Percentiles rank a stretch among this genome's conserved stretches.
Evolutionary conservation across 2,329 filamentous ascomycete genomes (phyloP).

Genomic region (Dactylellina cionopaga): DNA sequence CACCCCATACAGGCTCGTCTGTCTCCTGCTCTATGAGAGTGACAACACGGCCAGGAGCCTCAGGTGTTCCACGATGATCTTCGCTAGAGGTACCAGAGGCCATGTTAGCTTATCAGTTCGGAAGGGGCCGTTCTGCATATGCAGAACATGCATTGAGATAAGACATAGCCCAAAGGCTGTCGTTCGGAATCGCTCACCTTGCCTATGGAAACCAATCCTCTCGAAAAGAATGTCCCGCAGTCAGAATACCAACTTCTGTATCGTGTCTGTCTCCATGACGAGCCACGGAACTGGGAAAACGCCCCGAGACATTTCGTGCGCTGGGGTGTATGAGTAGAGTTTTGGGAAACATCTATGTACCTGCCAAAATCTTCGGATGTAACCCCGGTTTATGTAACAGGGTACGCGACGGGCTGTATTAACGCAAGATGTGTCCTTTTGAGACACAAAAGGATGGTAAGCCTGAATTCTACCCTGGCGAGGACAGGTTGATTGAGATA

Average conservation of each 20-base stretch:
- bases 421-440: constrained; percentile 88
- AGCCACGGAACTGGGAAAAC: constrained; percentile 46
- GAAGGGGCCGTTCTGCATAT: constrained; percentile 47
- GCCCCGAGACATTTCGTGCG: constrained; percentile 38
- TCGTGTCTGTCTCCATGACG: constrained; percentile 17
- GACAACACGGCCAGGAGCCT: constrained; percentile 87
- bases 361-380: constrained; percentile 98
- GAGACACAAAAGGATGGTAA: constrained; percentile 44
- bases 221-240: constrained; percentile 57
- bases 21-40: constrained; percentile 82
- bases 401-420: constrained; percentile 61
- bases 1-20: constrained; percentile 82
- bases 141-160: constrained; percentile 50
- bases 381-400: constrained; percentile 66
- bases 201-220: constrained; percentile 56
- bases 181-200: constrained; percentile 28
- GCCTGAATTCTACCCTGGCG: constrained; percentile 32
- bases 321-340: constrained; percentile 34
- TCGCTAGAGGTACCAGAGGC: constrained; percentile 69
- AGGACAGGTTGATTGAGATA: constrained; percentile 1
- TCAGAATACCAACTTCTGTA: constrained; percentile 30
- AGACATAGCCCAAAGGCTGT: constrained; percentile 41
- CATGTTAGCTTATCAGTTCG: constrained; percentile 44
- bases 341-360: constrained; percentile 66
- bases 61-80: constrained; percentile 92